A percentile compares a stretch with the other conserved stretches of the same genome.
Evolutionary conservation across 305 asterid species (phyloP).

Genomic region (Fraxinus greggii): DNA sequence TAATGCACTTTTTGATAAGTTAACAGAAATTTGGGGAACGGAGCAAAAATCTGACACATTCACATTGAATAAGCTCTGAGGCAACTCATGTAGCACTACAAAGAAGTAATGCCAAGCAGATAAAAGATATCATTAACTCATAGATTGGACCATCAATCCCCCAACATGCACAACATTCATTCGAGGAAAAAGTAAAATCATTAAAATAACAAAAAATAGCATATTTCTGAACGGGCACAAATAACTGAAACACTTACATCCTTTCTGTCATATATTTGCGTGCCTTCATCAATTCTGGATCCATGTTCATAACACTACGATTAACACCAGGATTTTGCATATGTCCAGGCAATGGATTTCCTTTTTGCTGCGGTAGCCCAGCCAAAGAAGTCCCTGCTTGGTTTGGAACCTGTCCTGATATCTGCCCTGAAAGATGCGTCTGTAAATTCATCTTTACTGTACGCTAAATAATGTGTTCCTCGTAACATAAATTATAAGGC

Average conservation of each 20-base stretch:
- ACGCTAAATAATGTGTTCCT: conserved; percentile 25
- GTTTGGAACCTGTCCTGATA: conserved; percentile 71
- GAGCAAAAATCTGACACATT: not conserved
- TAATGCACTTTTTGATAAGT: not conserved
- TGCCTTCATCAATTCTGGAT: conserved; percentile 46
- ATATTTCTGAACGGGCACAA: not conserved
- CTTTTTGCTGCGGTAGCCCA: conserved; percentile 67
- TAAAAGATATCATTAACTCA: not conserved
- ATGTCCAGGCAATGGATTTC: conserved; percentile 53
- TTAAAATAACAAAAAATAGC: not conserved
- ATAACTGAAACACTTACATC: conserved; percentile 52
- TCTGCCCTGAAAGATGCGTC: conserved; percentile 72
- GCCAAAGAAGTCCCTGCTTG: conserved; percentile 59
- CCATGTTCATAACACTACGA: conserved; percentile 49
- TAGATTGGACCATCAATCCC: not conserved
- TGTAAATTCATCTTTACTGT: conserved; percentile 64
- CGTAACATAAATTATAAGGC: conserved; percentile 23
- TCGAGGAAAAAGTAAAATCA: not conserved
- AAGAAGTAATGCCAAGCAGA: not conserved
- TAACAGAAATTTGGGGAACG: not conserved
- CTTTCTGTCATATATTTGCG: conserved; percentile 55
- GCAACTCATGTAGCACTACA: not conserved
- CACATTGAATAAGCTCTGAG: not conserved
- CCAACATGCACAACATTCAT: not conserved
- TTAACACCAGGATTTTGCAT: conserved; percentile 68